These are phyloP conservation scores for Gymnopus androsaceus DNA, from an alignment of 1,284 basidiomycete genomes.

Conservation along the genomic window DNA sequence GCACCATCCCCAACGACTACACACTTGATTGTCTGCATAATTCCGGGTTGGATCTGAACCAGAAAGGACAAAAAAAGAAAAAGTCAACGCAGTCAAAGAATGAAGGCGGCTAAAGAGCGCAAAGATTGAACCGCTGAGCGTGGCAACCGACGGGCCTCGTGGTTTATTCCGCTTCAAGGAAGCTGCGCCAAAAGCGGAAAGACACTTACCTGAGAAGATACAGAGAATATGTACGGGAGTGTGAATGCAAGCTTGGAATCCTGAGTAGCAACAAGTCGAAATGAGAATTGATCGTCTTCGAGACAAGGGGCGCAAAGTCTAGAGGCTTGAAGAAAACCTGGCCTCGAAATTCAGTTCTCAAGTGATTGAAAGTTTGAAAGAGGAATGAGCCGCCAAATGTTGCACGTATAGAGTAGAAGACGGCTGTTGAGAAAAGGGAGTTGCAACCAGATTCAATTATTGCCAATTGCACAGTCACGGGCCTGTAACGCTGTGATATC, in stretches of 20 bases:
- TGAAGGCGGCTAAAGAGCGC: slow-evolving; percentile 4
- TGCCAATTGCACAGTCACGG: background rate
- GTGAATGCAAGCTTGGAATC: slow-evolving; percentile 11
- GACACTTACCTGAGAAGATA: slow-evolving; percentile 11
- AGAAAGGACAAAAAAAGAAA: slow-evolving; percentile 18
- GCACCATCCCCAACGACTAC: slow-evolving; percentile 99
- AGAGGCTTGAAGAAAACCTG: slow-evolving; percentile 13
- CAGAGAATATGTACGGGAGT: slow-evolving; percentile 3
- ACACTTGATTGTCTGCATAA: slow-evolving; percentile 97
- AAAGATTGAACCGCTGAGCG: slow-evolving; percentile 7
- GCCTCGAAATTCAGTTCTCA: background rate
- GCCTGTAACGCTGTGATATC: background rate
- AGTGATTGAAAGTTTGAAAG: background rate
- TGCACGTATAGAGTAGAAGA: slow-evolving; percentile 7
- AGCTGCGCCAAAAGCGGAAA: background rate
- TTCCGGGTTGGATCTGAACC: slow-evolving; percentile 30
- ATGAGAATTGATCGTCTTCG: slow-evolving; percentile 16
- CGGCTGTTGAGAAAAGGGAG: slow-evolving; percentile 12
- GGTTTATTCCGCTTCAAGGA: slow-evolving; percentile 2
- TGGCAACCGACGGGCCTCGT: slow-evolving; percentile 16
- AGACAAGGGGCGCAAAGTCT: slow-evolving; percentile 14
- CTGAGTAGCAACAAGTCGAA: slow-evolving; percentile 15
- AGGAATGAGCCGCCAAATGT: background rate
- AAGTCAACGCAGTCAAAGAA: slow-evolving; percentile 4
- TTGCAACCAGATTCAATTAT: slow-evolving; percentile 11